Evolutionary conservation across 1,284 basidiomycete genomes (phyloP), one percentile per base, ranked within the genome.

Genomic region (Kalmanozyma brasiliensis): DNA sequence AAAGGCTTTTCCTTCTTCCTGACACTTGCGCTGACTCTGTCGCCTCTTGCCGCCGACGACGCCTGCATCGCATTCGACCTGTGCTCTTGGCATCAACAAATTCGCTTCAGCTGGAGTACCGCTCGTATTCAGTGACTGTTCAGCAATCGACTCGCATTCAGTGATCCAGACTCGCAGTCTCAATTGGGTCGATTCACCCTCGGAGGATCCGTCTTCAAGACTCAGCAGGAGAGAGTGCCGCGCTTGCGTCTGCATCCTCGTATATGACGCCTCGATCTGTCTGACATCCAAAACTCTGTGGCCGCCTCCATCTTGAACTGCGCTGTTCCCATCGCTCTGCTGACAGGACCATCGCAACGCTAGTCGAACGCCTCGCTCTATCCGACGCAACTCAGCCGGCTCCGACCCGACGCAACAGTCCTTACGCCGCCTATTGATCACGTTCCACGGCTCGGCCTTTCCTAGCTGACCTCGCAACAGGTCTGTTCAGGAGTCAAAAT

Each of bases 401-500:
- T 42, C 23, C 38, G 13, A 43, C 32, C 10, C 17, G 13, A 11
- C 14, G 24, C 48, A 41, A 14, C 30, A 32, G 37, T 24, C 44
- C 24, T 36, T 24, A 1, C n/a, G 19, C 8, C 36, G 9, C 36
- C 34, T 43, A 41, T 20, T 9, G 7, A 16, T 43, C 20, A 11
- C 20, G 7, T 24, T 22, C 30, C 20, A 29, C 19, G 37, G 30
- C 49, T 22, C 17, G 36, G 16, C 32, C n/a, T 34, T 20, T 26
- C 26, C 34, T 42, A 40, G 17, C 40, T 59, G 56, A 51, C 43
- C 56, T 41, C 23, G 57, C 49, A 52, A 43, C 30, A 34, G 53
- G 49, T 57, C 35, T 29, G 35, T 30, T 41, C 19, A 51, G 30
- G 35, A 55, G 42, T n/a, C n/a, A 48, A 45, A n/a, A 72, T 72